phyloP scores from a whole-genome alignment of 805 yeast species.

The Metschnikowia aberdeeniae region DNA sequence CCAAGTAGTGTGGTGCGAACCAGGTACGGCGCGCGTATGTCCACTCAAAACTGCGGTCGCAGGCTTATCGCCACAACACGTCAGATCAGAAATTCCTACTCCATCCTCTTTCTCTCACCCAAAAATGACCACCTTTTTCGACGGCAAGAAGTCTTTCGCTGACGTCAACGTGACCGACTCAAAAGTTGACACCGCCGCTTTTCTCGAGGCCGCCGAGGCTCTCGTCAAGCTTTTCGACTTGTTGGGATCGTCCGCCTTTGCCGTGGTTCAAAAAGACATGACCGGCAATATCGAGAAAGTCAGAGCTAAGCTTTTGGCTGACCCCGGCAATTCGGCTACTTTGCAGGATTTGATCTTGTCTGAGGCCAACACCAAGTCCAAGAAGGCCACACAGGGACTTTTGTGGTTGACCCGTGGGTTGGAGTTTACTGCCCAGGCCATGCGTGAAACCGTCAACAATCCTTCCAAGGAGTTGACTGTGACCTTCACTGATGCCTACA shows the following conservation, averaged over 20 bases:
- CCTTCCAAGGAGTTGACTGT: constrained; percentile 63
- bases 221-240: constrained; percentile 79
- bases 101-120: not conserved
- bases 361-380: constrained; percentile 64
- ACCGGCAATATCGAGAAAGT: constrained; percentile 80
- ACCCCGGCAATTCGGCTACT: constrained; percentile 62
- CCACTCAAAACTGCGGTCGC: not conserved
- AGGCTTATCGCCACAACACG: constrained; percentile 6
- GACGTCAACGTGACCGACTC: constrained; percentile 65
- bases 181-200: constrained; percentile 68
- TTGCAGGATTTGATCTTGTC: constrained; percentile 73
- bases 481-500: constrained; percentile 82
- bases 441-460: constrained; percentile 70
- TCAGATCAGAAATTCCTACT: not conserved
- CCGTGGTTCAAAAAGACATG: constrained; percentile 84
- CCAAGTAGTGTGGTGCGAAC: constrained; percentile 1
- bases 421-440: constrained; percentile 85
- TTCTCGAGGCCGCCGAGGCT: constrained; percentile 80
- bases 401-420: constrained; percentile 84
- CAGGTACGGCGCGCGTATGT: not conserved
- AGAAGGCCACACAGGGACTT: constrained; percentile 86
- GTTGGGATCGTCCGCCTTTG: constrained; percentile 79
- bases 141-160: constrained; percentile 65
- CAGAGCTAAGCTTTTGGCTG: constrained; percentile 57
- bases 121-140: constrained; percentile 72